Base-by-base conservation (phyloP, 2,329 filamentous ascomycete species). In the Fusarium tupiense region DNA sequence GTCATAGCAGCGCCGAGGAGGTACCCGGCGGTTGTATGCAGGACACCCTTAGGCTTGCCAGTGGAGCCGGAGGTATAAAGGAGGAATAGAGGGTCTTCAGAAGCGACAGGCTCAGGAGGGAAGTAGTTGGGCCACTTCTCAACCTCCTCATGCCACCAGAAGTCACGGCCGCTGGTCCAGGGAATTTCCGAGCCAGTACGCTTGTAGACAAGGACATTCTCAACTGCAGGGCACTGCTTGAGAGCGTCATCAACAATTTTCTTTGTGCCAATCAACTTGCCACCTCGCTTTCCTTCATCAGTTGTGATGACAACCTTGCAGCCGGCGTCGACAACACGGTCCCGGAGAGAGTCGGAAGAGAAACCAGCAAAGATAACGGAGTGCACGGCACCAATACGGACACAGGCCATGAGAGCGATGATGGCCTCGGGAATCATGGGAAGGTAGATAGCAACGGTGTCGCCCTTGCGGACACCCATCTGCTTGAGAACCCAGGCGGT, bases 351-450 rank as follows among this genome's bases (percentile, higher is more conserved):
- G 84, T 98, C 96, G 66, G 96, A 93, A 37, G 95, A 98, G 89
- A 99, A 99, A 69, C 96, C 96, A 64, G 96, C 96, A 81, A 99
- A 99, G 75, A 99, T 93, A 63, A 99, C 96, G 1, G 96, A 98
- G 89, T 99, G 96, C 29, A 99, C 90, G 46, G 96, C 96, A 72
- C 96, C 96, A 78, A 99, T 97, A 81, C 96, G 94, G 43, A 92
- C 87, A 84, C 95, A 97, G 70, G 96, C 96, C 64, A 99, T 88
- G 84, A 99, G 94, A 61, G 96, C 93, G 79, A 99, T 88, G 67
- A 99, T 80, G 12, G 96, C 96, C 85, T 99, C 96, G 64, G 96
- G 96, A 83, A 99, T 98, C 96, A 99, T 99, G 83, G 96, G 96
- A 75, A 99, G 86, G 87, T 99, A 99, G 76, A 99, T 93, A 73